Evolutionary conservation across 2,329 filamentous ascomycete species (phyloP).

Genomic region (Fusarium praegraminearum): DNA sequence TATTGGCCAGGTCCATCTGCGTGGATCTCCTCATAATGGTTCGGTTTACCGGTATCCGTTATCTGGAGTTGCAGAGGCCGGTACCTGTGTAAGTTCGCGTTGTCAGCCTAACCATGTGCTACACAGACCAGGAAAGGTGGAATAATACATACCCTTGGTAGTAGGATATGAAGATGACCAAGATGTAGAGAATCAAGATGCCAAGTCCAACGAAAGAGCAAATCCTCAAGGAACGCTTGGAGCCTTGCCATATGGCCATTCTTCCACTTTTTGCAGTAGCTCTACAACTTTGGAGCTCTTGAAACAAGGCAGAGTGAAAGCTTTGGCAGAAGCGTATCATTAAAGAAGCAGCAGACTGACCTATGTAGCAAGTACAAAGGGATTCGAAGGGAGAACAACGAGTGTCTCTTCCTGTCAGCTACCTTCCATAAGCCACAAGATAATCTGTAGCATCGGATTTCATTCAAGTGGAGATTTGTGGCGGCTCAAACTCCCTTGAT

Average conservation of each 20-base stretch:
- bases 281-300: no score
- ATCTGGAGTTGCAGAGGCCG: neutral
- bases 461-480: neutral
- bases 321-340: no score
- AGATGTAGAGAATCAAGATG: neutral
- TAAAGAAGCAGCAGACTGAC: neutral
- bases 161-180: neutral
- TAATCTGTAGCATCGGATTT: neutral
- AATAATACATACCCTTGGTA: neutral
- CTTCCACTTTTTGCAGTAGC: neutral
- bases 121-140: rapidly evolving
- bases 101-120: rapidly evolving
- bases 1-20: no score
- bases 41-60: neutral
- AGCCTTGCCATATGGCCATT: neutral
- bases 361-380: neutral
- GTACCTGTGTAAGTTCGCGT: rapidly evolving
- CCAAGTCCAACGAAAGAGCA: neutral
- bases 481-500: neutral
- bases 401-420: neutral
- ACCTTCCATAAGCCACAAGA: neutral
- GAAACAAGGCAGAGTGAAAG: neutral
- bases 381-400: neutral
- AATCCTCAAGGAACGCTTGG: neutral
- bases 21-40: neutral